A percentile compares a stretch with the other conserved stretches of the same genome.
Conservation (phyloP, 345 rosid species). For the Psidium guajava region DNA sequence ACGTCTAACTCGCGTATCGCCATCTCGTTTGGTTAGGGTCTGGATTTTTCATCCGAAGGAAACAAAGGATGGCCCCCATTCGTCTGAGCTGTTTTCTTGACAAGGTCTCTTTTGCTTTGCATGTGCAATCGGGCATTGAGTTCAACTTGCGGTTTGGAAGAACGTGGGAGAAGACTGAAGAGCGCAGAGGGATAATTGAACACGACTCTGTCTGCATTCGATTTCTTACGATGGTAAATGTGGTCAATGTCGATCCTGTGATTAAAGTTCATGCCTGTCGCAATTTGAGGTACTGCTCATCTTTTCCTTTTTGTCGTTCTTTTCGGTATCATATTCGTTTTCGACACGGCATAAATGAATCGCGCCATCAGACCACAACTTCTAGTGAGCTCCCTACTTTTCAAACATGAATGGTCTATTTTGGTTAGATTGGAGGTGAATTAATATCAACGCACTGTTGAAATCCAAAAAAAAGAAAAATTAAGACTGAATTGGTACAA, state of each 20-base stretch:
- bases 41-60: neutral
- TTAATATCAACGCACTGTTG: neutral
- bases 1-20: neutral
- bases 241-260: neutral
- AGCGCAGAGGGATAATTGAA: neutral
- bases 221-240: neutral
- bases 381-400: neutral
- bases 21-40: neutral
- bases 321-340: no score
- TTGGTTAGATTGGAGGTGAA: neutral
- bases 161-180: neutral
- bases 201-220: neutral
- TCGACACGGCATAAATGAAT: neutral
- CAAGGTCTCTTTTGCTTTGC: neutral
- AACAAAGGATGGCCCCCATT: neutral
- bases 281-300: neutral
- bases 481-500: no score
- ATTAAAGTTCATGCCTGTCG: neutral
- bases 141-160: neutral
- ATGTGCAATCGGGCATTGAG: neutral
- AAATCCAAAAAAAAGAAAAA: neutral
- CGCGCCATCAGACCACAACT: neutral
- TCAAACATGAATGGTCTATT: neutral
- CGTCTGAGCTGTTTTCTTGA: neutral
- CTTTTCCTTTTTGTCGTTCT: neutral